A percentile compares a stretch with the other conserved stretches of the same genome.
Conservation (phyloP, 495 filamentous ascomycete species). For the Penicillium alfredii region DNA sequence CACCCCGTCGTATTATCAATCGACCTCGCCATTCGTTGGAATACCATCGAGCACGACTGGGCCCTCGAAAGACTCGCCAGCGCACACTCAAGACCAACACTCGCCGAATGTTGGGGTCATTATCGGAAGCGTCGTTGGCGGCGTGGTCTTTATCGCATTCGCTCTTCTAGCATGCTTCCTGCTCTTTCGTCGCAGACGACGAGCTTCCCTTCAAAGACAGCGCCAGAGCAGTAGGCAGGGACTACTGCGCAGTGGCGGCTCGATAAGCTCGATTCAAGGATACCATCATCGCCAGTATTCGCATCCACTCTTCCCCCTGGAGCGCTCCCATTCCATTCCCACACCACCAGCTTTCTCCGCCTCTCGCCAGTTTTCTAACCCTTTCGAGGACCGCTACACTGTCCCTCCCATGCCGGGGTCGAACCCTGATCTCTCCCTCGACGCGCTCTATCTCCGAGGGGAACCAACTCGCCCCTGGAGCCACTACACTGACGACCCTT, state of each 20-base stretch:
- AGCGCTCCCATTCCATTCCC: not conserved
- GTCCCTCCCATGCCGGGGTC: constrained; percentile 2
- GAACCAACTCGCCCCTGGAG: not conserved
- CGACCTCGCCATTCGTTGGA: not conserved
- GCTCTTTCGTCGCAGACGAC: constrained; percentile 19
- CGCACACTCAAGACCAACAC: not conserved
- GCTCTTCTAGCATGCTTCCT: constrained; percentile 16
- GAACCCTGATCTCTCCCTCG: constrained; percentile 6
- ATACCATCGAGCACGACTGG: not conserved
- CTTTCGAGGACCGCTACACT: not conserved
- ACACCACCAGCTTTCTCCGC: constrained; percentile 4
- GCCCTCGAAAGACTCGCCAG: not conserved
- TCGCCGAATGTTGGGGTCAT: constrained; percentile 14
- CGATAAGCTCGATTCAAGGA: constrained; percentile 5
- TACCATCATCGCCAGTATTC: constrained; percentile 2
- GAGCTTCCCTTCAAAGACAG: not conserved
- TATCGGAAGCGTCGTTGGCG: constrained; percentile 27
- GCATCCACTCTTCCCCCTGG: constrained; percentile 3
- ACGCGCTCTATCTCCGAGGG: constrained; percentile 3
- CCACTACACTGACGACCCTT: not conserved
- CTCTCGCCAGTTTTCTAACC: not conserved
- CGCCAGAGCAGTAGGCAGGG: constrained; percentile 13
- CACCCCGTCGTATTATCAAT: not conserved
- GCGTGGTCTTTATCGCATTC: constrained; percentile 19
- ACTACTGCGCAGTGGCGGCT: constrained; percentile 11